Base-by-base conservation (phyloP, 2,329 filamentous ascomycete genomes). In the Cytospora chrysosperma region DNA sequence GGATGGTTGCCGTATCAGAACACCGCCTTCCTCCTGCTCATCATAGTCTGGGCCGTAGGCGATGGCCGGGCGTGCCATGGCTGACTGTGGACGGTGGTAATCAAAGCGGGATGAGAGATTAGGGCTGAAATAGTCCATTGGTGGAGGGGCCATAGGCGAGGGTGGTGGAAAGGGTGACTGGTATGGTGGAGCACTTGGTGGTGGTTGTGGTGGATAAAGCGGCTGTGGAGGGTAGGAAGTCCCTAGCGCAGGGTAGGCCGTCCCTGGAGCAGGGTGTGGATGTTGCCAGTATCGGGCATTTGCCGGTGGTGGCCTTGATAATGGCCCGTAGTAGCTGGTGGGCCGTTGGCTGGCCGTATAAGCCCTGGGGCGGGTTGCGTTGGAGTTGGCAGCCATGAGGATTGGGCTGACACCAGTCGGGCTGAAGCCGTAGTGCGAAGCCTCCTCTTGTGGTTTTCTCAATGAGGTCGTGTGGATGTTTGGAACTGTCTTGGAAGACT, bases 1-100 rank as follows among this genome's bases (percentile, higher is more conserved):
- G 1, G 82, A 83, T n/a, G 77, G 67, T 26, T 79, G 78, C 28
- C 81, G 76, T 6, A 72, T 55, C 1, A 80, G 64, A 4, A 70
- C 72, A 15, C 74, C 71, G 3, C 75, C 70, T 30, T 75, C 71
- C 5, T 79, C 74, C 13, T 77, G 75, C 2, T 80, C 78, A 55
- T 78, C 80, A 13, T 78, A 65, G 24, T 53, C 55, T 2, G 52
- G 51, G 15, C 30, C 17, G 24, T 58, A 63, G 12, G 27, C 37
- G 21, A 59, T 55, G 26, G 26, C n/a, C n/a, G 40, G 40, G 54
- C 55, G 50, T 15, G 47, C 52, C 26, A 65, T 51, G 28, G 63
- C 59, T 12, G 63, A 59, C n/a, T 15, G 40, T 19, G 65, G 63
- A 28, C 60, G 62, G 19, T 58, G 57, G 26, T 54, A 57, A 9